Base-by-base conservation (phyloP, 2,329 filamentous ascomycete species). In the Amauroascus verrucosus region DNA sequence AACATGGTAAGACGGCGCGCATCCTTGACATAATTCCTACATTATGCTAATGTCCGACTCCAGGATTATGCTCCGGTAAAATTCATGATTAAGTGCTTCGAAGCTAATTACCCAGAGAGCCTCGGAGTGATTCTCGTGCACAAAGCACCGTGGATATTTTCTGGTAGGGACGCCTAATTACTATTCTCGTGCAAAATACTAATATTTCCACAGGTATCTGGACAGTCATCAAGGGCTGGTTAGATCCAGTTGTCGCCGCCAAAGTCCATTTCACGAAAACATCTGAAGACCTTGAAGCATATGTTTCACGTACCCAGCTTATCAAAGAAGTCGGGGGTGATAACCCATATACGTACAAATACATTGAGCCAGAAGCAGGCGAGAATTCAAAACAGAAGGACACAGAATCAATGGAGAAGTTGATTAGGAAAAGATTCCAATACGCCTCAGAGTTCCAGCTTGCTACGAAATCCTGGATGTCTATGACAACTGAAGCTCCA, bases 41-140 rank as follows among this genome's bases (percentile, higher is more conserved):
- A 6, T 2, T 7, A 22, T 26, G 7, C 53, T 56, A 47, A 58
- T 56, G n/a, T 58, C 3, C 49, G 43, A 18, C 20, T 11, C 11
- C 54, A 85, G 82, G 93, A 98, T 69, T 97, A 97, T 68, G 81
- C 86, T 0, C 91, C 93, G 1, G 88, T 98, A 54, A 98, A 95
- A 65, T 98, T 97, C 72, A 96, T 98, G 85, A 96, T 98, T 70
- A 95, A 95, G 70, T 95, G 90, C 69, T 98, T 98, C 65, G 93
- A 98, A 73, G 93, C 93, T 56, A 97, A 98, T 68, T 98, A 97
- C 63, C 93, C 93, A 0, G 93, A 98, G 69, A 91, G 83, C 46
- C 77, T 98, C 1, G 93, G 91, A 26, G 79, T 85, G 1, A 88
- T 97, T 2, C 79, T 97, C 44, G 88, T 98, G 35, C 93, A 98